Evolutionary conservation across 2,329 filamentous ascomycete species (phyloP).

Genomic region (Aspergillus amoenus): DNA sequence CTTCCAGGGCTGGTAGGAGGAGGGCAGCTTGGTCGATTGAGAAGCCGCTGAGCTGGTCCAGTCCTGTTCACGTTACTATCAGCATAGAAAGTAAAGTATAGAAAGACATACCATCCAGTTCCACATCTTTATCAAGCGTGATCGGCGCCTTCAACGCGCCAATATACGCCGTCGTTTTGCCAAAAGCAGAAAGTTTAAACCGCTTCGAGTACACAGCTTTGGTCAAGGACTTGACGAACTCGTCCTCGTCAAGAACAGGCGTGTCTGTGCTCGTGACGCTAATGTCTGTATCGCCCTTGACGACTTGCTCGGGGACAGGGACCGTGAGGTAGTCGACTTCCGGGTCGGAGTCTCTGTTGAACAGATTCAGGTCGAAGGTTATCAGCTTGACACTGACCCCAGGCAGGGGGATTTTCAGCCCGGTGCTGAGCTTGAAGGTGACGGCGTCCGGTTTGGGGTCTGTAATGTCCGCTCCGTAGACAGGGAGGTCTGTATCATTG

Average conservation of each 20-base stretch:
- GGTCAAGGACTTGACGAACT: conserved; percentile 44
- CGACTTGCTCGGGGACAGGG: conserved; percentile 13
- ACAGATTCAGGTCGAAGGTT: conserved; percentile 41
- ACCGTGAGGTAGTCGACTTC: conserved; percentile 18
- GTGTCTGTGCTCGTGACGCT: conserved; percentile 37
- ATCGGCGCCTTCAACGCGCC: conserved; percentile 41
- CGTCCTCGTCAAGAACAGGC: conserved; percentile 38
- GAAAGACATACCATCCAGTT: conserved; percentile 33
- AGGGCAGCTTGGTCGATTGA: conserved; percentile 38
- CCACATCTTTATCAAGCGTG: conserved; percentile 44
- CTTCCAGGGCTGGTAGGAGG: conserved; percentile 35
- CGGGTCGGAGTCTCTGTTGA: conserved; percentile 39
- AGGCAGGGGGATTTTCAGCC: conserved; percentile 15
- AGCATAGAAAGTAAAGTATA: no score
- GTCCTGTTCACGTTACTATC: conserved; percentile 11
- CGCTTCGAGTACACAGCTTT: conserved; percentile 40
- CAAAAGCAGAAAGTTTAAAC: conserved; percentile 41
- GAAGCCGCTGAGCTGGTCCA: conserved; percentile 44
- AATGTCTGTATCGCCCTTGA: conserved; percentile 34
- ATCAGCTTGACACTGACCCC: conserved; percentile 25
- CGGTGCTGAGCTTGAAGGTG: conserved; percentile 22
- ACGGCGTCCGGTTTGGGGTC: conserved; percentile 19
- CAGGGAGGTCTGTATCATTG: conserved; percentile 21
- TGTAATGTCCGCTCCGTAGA: conserved; percentile 22
- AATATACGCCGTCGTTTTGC: conserved; percentile 39